A percentile compares a stretch with the other conserved stretches of the same genome.
Conservation (phyloP, 2,329 filamentous ascomycete genomes). For the Fusarium tuaranense region DNA sequence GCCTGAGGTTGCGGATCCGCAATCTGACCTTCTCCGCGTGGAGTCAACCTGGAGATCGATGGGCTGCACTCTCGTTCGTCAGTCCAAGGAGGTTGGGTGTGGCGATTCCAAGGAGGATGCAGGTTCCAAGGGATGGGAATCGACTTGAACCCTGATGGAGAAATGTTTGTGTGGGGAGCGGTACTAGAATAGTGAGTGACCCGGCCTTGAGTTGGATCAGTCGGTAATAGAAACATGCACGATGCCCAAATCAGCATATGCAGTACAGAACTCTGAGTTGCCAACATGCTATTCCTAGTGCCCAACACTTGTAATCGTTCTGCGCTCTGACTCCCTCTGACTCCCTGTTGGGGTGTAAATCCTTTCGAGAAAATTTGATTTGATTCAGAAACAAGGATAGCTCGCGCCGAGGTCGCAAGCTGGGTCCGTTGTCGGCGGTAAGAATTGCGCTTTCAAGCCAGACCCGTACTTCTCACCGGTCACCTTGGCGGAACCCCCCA, state of each 20-base stretch:
- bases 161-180: background rate
- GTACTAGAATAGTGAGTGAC: background rate
- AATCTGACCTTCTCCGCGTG: constrained; percentile 16
- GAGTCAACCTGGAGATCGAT: constrained; percentile 10
- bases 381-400: constrained; percentile 10
- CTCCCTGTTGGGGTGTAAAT: background rate
- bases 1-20: constrained; percentile 30
- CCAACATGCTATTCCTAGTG: background rate
- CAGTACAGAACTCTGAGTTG: background rate
- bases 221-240: background rate
- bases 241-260: background rate
- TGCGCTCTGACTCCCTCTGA: background rate
- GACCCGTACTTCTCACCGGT: constrained; percentile 8
- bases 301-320: background rate
- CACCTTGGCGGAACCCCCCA: constrained; percentile 27
- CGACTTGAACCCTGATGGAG: background rate
- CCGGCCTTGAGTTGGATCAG: background rate
- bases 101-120: constrained; percentile 32
- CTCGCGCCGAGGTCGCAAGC: constrained; percentile 11
- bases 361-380: background rate
- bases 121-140: background rate
- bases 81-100: constrained; percentile 18
- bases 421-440: constrained; percentile 39
- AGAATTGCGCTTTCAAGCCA: constrained; percentile 21
- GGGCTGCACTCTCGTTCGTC: constrained; percentile 3